A percentile compares a stretch with the other conserved stretches of the same genome.
phyloP scores from a whole-genome alignment of 2,329 filamentous ascomycete species.

The Ascochyta pisi region DNA sequence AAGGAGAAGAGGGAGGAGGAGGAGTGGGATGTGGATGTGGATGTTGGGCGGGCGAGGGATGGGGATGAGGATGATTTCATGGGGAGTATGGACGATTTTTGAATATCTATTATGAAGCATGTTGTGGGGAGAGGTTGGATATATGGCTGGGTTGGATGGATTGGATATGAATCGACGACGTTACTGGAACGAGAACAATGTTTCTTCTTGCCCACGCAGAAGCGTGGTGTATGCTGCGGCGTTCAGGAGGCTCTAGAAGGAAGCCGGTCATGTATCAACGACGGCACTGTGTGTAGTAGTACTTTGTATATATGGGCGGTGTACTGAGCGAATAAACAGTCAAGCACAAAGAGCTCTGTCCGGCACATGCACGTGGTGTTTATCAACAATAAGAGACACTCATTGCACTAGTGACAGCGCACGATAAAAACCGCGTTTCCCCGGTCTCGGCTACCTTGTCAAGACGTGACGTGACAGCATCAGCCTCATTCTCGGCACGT shows the following conservation, averaged over 20 bases:
- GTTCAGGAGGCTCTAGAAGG: neutral
- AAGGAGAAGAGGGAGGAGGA: conserved; percentile 16
- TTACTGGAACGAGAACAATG: neutral
- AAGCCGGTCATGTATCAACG: no score
- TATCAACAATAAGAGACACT: no score
- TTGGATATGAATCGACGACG: neutral
- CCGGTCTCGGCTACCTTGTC: no score
- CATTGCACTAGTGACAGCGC: no score
- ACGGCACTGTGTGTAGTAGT: neutral
- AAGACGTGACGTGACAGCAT: no score
- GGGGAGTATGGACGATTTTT: conserved; percentile 46
- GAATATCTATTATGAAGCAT: neutral
- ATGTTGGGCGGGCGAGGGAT: conserved; percentile 6
- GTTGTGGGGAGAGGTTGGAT: no score
- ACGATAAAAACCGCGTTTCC: no score
- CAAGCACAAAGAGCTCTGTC: no score
- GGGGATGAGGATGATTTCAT: conserved; percentile 37
- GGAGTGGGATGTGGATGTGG: conserved; percentile 3
- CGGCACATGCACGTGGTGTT: no score
- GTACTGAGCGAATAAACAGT: neutral
- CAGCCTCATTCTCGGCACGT: neutral
- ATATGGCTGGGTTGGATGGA: neutral
- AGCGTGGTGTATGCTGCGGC: neutral
- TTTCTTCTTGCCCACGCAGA: neutral
- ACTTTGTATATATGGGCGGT: conserved; percentile 3